Evolutionary conservation across 768 basidiomycete genomes (phyloP), one percentile per base, ranked within the genome.

Genomic region (Suillus subaureus): DNA sequence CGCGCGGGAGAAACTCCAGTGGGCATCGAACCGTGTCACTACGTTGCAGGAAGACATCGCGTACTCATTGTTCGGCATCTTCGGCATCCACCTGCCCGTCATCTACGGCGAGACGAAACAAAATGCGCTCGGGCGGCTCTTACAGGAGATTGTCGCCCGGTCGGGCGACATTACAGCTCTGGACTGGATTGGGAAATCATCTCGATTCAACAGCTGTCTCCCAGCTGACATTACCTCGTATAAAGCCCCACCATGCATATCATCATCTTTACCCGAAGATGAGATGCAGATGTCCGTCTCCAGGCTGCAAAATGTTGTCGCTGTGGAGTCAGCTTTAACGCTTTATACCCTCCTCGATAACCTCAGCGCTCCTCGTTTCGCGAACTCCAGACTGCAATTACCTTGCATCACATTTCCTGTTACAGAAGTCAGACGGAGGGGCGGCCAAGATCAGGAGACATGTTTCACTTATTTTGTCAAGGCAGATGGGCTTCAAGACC

Each of bases 141-240:
- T 33, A 33, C 54, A 55, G 31, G 54, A 55, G 31, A 55, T 55
- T 6, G 31, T 55, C 6, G 54, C 54, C 12, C 54, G 21, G 11
- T 55, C 54, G 21, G 54, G 54, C 12, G 31, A 55, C 6, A 55
- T 55, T 2, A 55, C 31, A 1, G 31, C 31, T 1, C 31, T 55
- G 12, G 54, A 55, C 12, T 55, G 54, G 54, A 33, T 55, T 12
- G 54, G 54, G 11, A 55, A n/a, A 55, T 13, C 54, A 55, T 55
- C 54, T 1, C 18, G 3, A 21, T 55, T 55, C 31, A 55, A 55
- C 6, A 55, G 54, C 21, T 55, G 54, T 35, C 54, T 55, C 21
- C 54, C 54, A 16, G 54, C 54, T 13, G 54, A 55, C 21, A 55
- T 55, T 13, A n/a, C 54, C 33, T 55, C 54, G 54, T 55, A 55